Base-by-base conservation (phyloP, 2,329 filamentous ascomycete genomes). In the Ambrosiella cleistominuta region DNA sequence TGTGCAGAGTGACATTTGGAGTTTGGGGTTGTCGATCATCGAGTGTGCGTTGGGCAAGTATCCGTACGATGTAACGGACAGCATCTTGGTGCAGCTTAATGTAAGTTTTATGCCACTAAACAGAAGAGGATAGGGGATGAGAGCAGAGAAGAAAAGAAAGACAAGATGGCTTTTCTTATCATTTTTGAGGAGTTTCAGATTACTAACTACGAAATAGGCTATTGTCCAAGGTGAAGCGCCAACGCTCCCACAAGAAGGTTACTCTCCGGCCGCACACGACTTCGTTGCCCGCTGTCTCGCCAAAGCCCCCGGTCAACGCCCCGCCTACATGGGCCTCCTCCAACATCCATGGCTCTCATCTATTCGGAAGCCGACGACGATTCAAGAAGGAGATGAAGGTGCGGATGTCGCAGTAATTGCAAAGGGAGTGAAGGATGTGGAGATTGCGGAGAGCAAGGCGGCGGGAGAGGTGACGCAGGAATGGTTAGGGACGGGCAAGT, bases 1-100 rank as follows among this genome's bases (percentile, higher is more conserved):
- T 68, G 93, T 98, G 44, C 93, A 97, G 71, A 95, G 88, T 67
- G 93, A 98, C 68, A 91, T 98, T 61, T 98, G 93, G 93, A 95
- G 88, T 69, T 71, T 98, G 64, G 93, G 93, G 13, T 70, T 98
- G 67, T 94, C 88, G 36, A 85, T 98, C 63, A 95, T 98, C 64
- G 93, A 98, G 70, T 97, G 91, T 69, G 91, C 91, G 27, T 82
- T 94, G 75, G 93, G 93, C 51, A 80, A 84, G 64, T 98, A 98
- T 69, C 93, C 93, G 1, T 98, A 98, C 66, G 93, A 98, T 69
- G 93, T 94, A 1, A 97, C 94, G 63, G 93, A 91, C 68, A 97
- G 95, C 66, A 98, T 98, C 64, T 97, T 98, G 75, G 94, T 88
- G 66, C 93, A 98, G 68, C 75, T 98, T 39, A 94, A 86, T 66